Evolutionary conservation across 2,329 filamentous ascomycete species (phyloP).

Genomic region (Pseudogymnoascus destructans): DNA sequence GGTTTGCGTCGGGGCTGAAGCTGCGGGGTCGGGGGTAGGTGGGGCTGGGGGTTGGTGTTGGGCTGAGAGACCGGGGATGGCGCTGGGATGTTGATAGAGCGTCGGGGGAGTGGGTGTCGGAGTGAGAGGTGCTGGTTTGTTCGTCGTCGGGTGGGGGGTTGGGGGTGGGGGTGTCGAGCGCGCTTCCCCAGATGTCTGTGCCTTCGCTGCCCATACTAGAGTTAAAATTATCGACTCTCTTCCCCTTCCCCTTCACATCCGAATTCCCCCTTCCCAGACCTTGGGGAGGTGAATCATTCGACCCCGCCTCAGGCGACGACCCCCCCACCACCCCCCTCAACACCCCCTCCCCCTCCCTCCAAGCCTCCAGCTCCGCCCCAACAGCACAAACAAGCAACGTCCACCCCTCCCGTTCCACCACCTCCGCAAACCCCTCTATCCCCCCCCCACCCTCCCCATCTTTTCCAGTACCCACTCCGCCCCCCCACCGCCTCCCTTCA

Average conservation of each 20-base stretch:
- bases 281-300: not conserved
- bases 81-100: not conserved
- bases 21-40: not conserved
- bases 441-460: conserved; percentile 32
- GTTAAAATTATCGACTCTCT: not conserved
- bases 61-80: not conserved
- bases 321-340: conserved; percentile 26
- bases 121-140: not conserved
- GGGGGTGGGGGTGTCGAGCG: not conserved
- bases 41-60: not conserved
- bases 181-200: not conserved
- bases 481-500: conserved; percentile 30
- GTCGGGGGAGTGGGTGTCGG: not conserved
- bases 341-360: conserved; percentile 45
- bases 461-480: conserved; percentile 35
- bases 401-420: conserved; percentile 52
- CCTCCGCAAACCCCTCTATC: conserved; percentile 39
- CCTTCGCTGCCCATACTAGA: not conserved
- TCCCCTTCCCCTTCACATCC: not conserved
- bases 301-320: too few relatives aligned
- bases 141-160: not conserved
- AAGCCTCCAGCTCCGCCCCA: conserved; percentile 58
- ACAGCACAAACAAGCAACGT: conserved; percentile 64
- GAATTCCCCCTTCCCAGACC: not conserved
- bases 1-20: not conserved